phyloP scores from a whole-genome alignment of 257 asterid genomes.

The Agastache rugosa region DNA sequence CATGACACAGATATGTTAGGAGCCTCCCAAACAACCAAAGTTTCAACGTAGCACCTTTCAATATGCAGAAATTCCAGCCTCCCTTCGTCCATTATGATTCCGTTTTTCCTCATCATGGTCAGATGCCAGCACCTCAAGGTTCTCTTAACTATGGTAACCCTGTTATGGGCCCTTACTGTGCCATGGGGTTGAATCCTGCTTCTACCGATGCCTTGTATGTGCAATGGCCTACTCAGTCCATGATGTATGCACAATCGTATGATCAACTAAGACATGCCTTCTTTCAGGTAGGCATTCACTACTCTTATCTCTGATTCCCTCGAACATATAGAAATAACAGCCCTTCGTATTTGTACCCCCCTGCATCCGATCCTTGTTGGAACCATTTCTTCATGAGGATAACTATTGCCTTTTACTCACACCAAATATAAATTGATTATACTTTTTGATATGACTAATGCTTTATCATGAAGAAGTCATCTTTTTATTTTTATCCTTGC shows the following conservation, averaged over 20 bases:
- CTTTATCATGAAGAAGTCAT: too few species aligned
- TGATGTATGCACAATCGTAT: slow-evolving; percentile 89
- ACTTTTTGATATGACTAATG: not conserved
- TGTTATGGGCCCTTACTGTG: slow-evolving; percentile 70
- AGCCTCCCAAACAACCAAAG: slow-evolving; percentile 56
- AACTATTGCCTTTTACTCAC: slow-evolving; percentile 1
- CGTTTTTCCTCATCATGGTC: slow-evolving; percentile 64
- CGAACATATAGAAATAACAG: not conserved
- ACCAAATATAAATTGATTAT: not conserved
- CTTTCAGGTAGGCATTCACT: slow-evolving; percentile 63
- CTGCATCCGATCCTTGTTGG: not conserved
- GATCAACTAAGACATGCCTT: slow-evolving; percentile 74
- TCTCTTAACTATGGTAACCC: slow-evolving; percentile 67
- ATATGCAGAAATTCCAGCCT: slow-evolving; percentile 67
- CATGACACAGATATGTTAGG: slow-evolving; percentile 72
- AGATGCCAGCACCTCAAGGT: slow-evolving; percentile 69
- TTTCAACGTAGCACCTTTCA: slow-evolving; percentile 57
- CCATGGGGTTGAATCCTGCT: slow-evolving; percentile 71
- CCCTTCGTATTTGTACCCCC: not conserved
- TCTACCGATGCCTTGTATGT: slow-evolving; percentile 66
- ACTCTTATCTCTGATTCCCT: not conserved
- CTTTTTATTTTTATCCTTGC: too few species aligned
- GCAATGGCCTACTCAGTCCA: slow-evolving; percentile 90
- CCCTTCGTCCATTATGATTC: slow-evolving; percentile 78
- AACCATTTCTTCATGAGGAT: not conserved